These are phyloP conservation scores for Tilletiopsis washingtonensis DNA, from an alignment of 1,284 basidiomycete genomes.

Conservation along the genomic window DNA sequence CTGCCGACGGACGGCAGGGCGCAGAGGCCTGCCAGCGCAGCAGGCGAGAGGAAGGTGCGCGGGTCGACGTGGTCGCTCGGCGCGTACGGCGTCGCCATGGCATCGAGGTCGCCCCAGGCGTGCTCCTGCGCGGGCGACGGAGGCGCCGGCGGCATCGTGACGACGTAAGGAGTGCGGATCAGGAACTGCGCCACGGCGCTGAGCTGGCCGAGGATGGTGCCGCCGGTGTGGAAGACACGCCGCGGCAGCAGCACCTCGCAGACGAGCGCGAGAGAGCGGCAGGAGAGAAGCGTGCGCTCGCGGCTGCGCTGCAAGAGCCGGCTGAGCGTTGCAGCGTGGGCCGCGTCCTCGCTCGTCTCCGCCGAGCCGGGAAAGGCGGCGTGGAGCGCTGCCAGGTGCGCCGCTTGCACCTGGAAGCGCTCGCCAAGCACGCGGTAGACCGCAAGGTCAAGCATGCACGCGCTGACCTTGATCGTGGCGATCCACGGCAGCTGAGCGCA, in stretches of 20 bases:
- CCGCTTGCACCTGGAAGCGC: constrained; percentile 18
- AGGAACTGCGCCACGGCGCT: constrained; percentile 34
- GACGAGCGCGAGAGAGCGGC: constrained; percentile 24
- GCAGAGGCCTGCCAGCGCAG: constrained; percentile 1
- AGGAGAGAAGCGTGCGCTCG: constrained; percentile 21
- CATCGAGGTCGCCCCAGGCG: not conserved
- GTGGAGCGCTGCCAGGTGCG: constrained; percentile 17
- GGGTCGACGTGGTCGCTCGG: not conserved
- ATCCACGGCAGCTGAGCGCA: constrained; percentile 34
- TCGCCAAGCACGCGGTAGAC: constrained; percentile 31
- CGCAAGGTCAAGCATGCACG: constrained; percentile 24
- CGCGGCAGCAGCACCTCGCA: constrained; percentile 23
- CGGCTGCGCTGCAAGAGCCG: constrained; percentile 24
- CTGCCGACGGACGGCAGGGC: constrained; percentile 1
- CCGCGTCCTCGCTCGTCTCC: not conserved
- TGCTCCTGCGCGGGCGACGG: constrained; percentile 1
- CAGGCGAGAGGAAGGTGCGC: not conserved
- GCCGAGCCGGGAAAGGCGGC: not conserved
- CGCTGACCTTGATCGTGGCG: constrained; percentile 26
- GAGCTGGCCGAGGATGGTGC: constrained; percentile 24
- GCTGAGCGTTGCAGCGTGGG: constrained; percentile 11
- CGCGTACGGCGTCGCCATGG: not conserved
- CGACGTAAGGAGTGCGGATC: constrained; percentile 14
- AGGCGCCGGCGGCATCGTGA: not conserved
- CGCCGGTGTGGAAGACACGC: constrained; percentile 29